Conservation (phyloP, 176 grass and related monocot genomes). For the Carex kokanica region DNA sequence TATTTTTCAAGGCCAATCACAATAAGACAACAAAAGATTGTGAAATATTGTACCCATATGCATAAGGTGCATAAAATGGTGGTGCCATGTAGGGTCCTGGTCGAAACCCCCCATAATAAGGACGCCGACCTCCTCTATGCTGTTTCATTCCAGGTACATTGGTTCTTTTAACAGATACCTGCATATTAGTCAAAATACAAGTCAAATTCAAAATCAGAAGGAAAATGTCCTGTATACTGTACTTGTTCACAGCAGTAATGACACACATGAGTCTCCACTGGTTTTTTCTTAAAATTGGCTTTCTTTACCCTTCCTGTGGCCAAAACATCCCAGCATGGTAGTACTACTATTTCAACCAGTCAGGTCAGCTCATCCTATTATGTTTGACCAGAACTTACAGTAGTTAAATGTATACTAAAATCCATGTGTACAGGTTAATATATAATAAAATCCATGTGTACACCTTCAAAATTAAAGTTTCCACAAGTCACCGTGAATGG, state of each 20-base stretch:
- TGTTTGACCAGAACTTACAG: not conserved
- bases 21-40: not conserved
- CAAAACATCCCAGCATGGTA: not conserved
- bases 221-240: not conserved
- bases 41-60: conserved; percentile 52
- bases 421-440: not conserved
- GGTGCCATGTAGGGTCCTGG: conserved; percentile 36
- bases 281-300: not conserved
- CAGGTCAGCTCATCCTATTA: not conserved
- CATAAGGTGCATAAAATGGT: conserved; percentile 41
- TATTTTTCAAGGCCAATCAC: conserved; percentile 6
- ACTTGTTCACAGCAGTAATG: not conserved
- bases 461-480: not conserved
- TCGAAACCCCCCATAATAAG: conserved; percentile 27
- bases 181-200: not conserved
- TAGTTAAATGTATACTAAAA: not conserved
- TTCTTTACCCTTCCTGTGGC: not conserved
- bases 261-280: not conserved
- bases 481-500: not conserved
- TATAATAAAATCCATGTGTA: not conserved
- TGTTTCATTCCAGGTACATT: conserved; percentile 71
- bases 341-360: not conserved
- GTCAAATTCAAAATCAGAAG: conserved; percentile 3
- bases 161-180: conserved; percentile 74
- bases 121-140: conserved; percentile 49